Base-by-base conservation (phyloP, 768 basidiomycete genomes). In the Suillus weaverae region DNA sequence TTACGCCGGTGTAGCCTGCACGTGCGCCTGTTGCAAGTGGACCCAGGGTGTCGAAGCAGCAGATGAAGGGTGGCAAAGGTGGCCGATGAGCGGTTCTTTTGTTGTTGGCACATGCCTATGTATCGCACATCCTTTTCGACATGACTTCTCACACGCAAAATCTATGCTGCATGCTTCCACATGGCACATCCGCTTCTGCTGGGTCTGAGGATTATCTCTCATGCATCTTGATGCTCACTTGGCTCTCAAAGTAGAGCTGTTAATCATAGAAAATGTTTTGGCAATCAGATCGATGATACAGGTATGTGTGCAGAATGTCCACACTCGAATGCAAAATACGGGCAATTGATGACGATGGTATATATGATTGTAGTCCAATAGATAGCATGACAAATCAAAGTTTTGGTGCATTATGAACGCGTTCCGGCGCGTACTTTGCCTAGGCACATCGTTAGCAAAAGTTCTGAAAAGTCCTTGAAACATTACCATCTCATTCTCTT, bases 11-110 rank as follows among this genome's bases (percentile, higher is more conserved):
- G 33, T 69, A 90, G 90, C 84, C 89, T 69, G 76, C 84, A 41
- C 86, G 88, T 60, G 76, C 85, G 54, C 71, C 78, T 44, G 84
- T 79, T 16, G 76, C 88, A 60, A 77, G 83, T 46, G 92, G 80
- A 62, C 93, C 94, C 72, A 95, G 90, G 81, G 88, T 96, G 51
- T 94, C 94, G 74, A 98, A 96, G 83, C 95, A 97, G 80, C 91
- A 91, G 81, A 94, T 94, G 90, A 96, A 95, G 86, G 94, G 94
- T 75, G 86, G 89, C 73, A 90, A 91, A 81, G 85, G 86, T 62
- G 87, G 89, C 65, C 86, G 90, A 82, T 90, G 76, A 88, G 68
- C 60, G 56, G 41, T 33, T 61, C 32, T 66, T 63, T 48, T 39
- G 62, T 60, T 59, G 55, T 41, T 22, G 53, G 53, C 56, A 51